Base-by-base conservation (phyloP, 495 filamentous ascomycete genomes). In the Aspergillus cristatus region DNA sequence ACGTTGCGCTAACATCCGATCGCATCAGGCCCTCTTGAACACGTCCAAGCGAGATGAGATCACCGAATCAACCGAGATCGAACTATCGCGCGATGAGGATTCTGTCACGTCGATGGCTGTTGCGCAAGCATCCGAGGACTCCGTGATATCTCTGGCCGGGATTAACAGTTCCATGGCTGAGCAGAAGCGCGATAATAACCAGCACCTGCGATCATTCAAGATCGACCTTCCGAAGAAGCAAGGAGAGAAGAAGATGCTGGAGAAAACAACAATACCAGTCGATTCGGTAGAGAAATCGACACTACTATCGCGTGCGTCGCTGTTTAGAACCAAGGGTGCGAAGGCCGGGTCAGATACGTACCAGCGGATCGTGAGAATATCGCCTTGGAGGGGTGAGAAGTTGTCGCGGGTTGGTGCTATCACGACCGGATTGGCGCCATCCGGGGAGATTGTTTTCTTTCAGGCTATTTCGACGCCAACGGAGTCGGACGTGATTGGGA, bases 31-130 rank as follows among this genome's bases (percentile, higher is more conserved):
- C 16, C 62, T 87, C 18, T 65, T 95, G 18, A 80, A 91, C 51
- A 70, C 78, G 10, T 72, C 58, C 46, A 53, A 71, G 72, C 65
- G 70, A 66, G 60, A 74, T 11, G 68, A 83, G 16, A 59, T 94
- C 31, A 67, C 71, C 28, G 67, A 80, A 46, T 57, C 70, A n/a
- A 71, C 79, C 43, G 84, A 91, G 48, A 65, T 94, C 51, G 81
- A 86, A 22, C 75, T 96, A 38, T 86, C 82, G 47, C 72, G 76
- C 50, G 78, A 94, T 51, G 91, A 96, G 62, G 91, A 98, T 67
- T 93, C 82, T 30, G 86, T 94, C 46, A 89, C 81, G 40, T 84
- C 82, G 28, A 68, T 97, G 32, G 86, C 77, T 16, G 72, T 77
- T 40, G 75, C 81, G 25, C 60, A 75, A 34, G 57, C 63, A 20